phyloP scores from a whole-genome alignment of 352 stramenopile species.

The Thalassiosira hispida region DNA sequence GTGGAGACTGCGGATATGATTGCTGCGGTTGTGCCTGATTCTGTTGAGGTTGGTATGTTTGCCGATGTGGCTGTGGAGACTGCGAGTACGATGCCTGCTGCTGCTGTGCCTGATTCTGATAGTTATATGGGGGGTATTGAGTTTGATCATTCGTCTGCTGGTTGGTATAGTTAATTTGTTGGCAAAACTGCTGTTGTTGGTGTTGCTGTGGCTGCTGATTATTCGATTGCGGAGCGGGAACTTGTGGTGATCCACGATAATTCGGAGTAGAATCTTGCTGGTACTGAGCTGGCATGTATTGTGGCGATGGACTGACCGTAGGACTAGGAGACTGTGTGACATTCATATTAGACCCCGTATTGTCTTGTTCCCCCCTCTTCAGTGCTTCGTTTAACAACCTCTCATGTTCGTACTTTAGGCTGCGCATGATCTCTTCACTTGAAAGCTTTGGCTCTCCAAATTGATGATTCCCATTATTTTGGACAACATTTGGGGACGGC shows the following conservation, averaged over 20 bases:
- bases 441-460: conserved; percentile 1
- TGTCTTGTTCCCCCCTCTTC: not conserved
- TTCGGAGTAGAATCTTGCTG: not conserved
- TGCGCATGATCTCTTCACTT: not conserved
- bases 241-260: not conserved
- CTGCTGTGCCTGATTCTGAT: not conserved
- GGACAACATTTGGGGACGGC: not conserved
- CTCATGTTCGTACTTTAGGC: conserved; percentile 7
- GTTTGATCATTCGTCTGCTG: not conserved
- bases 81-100: no score
- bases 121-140: not conserved
- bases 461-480: not conserved
- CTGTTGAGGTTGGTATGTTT: conserved; percentile 2
- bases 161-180: conserved; percentile 1
- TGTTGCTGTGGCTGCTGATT: not conserved
- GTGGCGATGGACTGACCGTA: not conserved
- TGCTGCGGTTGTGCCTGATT: conserved; percentile 1
- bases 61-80: no score
- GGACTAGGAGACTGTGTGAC: not conserved
- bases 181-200: conserved; percentile 8
- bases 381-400: not conserved
- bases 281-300: conserved; percentile 1
- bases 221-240: not conserved
- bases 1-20: no score
- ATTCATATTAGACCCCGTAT: not conserved